Base-by-base conservation (phyloP, 805 yeast genomes). In the Dipodascopsis uninucleata region DNA sequence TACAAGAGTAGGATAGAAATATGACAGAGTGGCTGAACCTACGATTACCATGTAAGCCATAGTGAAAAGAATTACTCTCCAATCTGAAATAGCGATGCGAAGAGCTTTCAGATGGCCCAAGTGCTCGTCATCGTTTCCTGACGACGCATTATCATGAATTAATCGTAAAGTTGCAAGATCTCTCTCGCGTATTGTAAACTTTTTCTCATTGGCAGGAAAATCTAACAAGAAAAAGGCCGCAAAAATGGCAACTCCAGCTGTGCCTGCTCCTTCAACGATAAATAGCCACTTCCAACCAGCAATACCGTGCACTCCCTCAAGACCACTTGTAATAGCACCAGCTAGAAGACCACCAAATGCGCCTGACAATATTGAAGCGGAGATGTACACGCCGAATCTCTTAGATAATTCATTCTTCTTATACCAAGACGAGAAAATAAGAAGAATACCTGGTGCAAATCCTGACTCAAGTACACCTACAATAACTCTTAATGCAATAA, bases 161-260 rank as follows among this genome's bases (percentile, higher is more conserved):
- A n/a, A n/a, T n/a, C n/a, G n/a, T n/a, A n/a, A n/a, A n/a, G n/a
- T n/a, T n/a, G n/a, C n/a, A n/a, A n/a, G n/a, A n/a, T n/a, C n/a
- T n/a, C n/a, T n/a, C n/a, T n/a, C n/a, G n/a, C n/a, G n/a, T n/a
- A n/a, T n/a, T n/a, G n/a, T n/a, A n/a, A n/a, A n/a, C n/a, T n/a
- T n/a, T 57, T 75, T 68, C 16, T 80, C 75, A 48, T 76, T 73
- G 63, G 81, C 87, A 3, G 87, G 87, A 71, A 82, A 81, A 61
- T 82, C 86, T 7, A 85, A 76, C 47, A 81, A 69, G 32, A 71
- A 60, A 56, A 81, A 77, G 56, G 53, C 68, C 33, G 67, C 47
- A 4, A 63, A 9, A 9, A 62, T 10, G 8, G 71, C 67, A n/a
- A 63, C 48, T 20, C 57, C 43, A 10, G 57, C 57, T 0, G 74